Base-by-base conservation (phyloP, 805 yeast genomes). In the Cyberlindnera maritima region DNA sequence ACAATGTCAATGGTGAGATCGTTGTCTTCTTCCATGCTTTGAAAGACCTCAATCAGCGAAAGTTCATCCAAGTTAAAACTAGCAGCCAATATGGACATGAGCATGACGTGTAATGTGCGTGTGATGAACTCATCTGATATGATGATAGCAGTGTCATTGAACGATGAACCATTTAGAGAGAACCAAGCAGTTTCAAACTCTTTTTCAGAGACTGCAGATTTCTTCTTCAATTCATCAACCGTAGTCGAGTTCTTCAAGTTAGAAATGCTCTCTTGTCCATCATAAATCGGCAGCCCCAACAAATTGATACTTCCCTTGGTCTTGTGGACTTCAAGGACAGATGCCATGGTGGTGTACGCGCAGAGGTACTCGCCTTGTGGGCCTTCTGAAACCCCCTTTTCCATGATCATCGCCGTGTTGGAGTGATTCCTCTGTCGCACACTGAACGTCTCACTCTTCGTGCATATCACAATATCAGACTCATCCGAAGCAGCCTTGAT, bases 391-490 rank as follows among this genome's bases (percentile, higher is more conserved):
- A 48, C 54, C 0, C 60, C 55, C 18, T 47, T 40, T 20, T 63
- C 63, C 61, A 79, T 60, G 19, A 90, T 50, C 54, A 89, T 62
- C n/a, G 87, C 82, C 4, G 92, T 77, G 63, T 92, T 90, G 8
- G 97, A 86, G 63, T 92, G 97, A 60, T 88, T 88, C 70, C 86
- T 83, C 58, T 85, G 91, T 43, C 88, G 73, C 15, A 90, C 56
- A 38, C 72, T 70, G 77, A 79, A 90, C 0, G 96, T 85, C 42
- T 71, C 64, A 25, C 66, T 53, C 3, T 66, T 55, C 1, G 92
- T 77, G 48, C 91, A 84, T 14, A 89, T 62, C 26, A 80, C 88
- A 9, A 87, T 77, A 37, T 73, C 75, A 4, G 68, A 52, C 2
- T 58, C 58, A 2, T 46, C 55, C 21, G 56, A 66, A 34, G 59